A percentile compares a stretch with the other conserved stretches of the same genome.
Evolutionary conservation across 2,329 filamentous ascomycete genomes (phyloP).

Genomic region (Cladosporium halotolerans): DNA sequence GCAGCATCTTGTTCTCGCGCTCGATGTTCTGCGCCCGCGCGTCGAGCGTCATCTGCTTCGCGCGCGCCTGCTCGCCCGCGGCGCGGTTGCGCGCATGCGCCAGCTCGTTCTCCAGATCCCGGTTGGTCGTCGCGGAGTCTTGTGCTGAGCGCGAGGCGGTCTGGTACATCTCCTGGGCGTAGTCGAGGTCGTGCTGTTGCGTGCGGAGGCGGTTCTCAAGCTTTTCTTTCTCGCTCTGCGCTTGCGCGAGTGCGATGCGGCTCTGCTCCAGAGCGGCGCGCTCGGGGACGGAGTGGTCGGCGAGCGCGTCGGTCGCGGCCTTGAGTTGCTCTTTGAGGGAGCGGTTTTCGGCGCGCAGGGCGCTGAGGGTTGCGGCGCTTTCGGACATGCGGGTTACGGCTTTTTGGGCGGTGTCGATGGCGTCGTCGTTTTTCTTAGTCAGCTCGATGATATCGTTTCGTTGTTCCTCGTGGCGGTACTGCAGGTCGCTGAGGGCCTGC

Average conservation of each 20-base stretch:
- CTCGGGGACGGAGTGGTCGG: conserved; percentile 27
- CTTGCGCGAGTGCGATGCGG: conserved; percentile 18
- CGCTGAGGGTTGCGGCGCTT: background rate
- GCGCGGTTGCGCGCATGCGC: conserved; percentile 21
- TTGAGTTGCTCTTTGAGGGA: conserved; percentile 26
- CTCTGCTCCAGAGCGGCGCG: conserved; percentile 27
- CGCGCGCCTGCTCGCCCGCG: conserved; percentile 22
- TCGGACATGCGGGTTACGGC: conserved; percentile 20
- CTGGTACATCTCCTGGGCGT: conserved; percentile 54
- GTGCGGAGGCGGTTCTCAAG: conserved; percentile 28
- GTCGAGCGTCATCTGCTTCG: conserved; percentile 22
- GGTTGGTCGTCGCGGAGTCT: conserved; percentile 43
- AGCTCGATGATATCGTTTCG: conserved; percentile 22
- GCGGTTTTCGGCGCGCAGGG: conserved; percentile 23
- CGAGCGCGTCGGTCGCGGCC: conserved; percentile 23
- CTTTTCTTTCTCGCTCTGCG: conserved; percentile 22
- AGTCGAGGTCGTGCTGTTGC: conserved; percentile 48
- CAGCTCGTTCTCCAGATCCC: conserved; percentile 37
- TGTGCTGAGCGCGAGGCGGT: conserved; percentile 46
- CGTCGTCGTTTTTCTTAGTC: conserved; percentile 22
- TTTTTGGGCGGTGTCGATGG: conserved; percentile 18
- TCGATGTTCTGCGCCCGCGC: conserved; percentile 17
- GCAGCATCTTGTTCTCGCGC: conserved; percentile 25
- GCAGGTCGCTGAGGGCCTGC: conserved; percentile 26
- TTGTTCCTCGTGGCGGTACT: conserved; percentile 30